Evolutionary conservation across 345 rosid genomes (phyloP).

Genomic region (Bruguiera gymnorhiza): DNA sequence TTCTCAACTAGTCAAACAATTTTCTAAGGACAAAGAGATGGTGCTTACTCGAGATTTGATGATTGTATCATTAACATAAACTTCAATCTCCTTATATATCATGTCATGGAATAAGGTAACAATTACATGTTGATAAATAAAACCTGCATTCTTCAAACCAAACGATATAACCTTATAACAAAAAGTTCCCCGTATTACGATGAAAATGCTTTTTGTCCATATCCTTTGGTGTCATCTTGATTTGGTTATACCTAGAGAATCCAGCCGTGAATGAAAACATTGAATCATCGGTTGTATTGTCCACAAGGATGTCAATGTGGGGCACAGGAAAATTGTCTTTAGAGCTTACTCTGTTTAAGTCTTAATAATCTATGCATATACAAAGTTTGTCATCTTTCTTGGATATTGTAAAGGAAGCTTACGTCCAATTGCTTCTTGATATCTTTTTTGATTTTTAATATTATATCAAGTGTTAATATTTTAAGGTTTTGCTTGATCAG

Average conservation of each 20-base stretch:
- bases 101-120: background rate
- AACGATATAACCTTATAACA: background rate
- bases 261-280: background rate
- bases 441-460: too few relatives aligned
- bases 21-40: background rate
- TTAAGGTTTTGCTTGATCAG: too few relatives aligned
- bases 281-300: background rate
- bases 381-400: background rate
- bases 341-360: background rate
- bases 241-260: background rate
- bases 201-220: background rate
- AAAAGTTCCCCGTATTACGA: background rate
- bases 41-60: fast-evolving
- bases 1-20: background rate
- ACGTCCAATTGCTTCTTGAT: too few relatives aligned
- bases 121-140: background rate
- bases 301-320: background rate
- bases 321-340: background rate
- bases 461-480: too few relatives aligned
- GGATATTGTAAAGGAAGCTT: background rate
- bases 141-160: background rate
- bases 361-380: background rate
- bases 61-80: background rate
- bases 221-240: background rate
- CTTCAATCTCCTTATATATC: background rate